These are phyloP conservation scores for Phyllosticta citrichinensis DNA, from an alignment of 2,329 filamentous ascomycete species.

Conservation along the genomic window DNA sequence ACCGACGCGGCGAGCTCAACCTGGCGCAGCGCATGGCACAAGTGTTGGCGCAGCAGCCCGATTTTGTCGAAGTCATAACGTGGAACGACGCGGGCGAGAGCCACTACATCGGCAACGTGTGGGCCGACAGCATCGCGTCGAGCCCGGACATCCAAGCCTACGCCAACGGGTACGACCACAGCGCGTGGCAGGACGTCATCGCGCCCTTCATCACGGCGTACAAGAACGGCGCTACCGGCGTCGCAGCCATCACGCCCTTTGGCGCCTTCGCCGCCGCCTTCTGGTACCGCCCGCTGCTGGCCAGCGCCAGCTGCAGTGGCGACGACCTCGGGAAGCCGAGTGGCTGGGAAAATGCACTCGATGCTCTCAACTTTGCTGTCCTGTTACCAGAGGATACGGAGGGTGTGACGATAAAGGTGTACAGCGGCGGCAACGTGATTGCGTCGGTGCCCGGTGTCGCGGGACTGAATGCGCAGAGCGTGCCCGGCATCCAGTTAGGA, in stretches of 20 bases:
- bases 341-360: conserved; percentile 3
- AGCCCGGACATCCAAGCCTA: conserved; percentile 18
- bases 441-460: not conserved
- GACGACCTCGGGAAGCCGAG: conserved; percentile 4
- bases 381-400: conserved; percentile 1
- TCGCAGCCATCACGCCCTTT: conserved; percentile 2
- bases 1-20: conserved; percentile 29
- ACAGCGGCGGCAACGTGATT: conserved; percentile 4
- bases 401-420: conserved; percentile 3
- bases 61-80: conserved; percentile 31
- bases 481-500: conserved; percentile 2
- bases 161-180: conserved; percentile 25
- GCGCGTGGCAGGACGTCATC: conserved; percentile 26
- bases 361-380: conserved; percentile 7
- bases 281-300: conserved; percentile 8
- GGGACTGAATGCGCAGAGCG: conserved; percentile 7
- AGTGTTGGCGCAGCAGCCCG: conserved; percentile 24
- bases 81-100: conserved; percentile 34
- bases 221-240: conserved; percentile 22
- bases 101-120: conserved; percentile 33
- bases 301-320: not conserved
- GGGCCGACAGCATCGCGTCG: conserved; percentile 22
- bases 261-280: conserved; percentile 4
- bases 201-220: conserved; percentile 28
- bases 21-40: conserved; percentile 21